phyloP scores from a whole-genome alignment of 2,329 filamentous ascomycete species.

The Ophiostoma pallidulum region DNA sequence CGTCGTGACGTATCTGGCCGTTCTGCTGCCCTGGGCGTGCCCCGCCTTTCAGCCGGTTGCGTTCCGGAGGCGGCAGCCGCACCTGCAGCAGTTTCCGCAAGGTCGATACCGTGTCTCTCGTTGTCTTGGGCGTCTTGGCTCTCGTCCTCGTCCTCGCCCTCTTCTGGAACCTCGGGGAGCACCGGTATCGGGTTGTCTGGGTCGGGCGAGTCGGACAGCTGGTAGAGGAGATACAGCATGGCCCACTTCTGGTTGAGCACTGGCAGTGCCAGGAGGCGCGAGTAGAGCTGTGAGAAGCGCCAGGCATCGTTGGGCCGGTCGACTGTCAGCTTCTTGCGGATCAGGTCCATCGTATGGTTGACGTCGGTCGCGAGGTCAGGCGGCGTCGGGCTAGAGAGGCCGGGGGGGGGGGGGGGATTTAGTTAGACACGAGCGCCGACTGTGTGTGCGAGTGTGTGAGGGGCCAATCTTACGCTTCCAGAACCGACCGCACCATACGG shows the following conservation, averaged over 20 bases:
- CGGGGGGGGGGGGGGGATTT: no score
- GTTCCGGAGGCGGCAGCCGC: no score
- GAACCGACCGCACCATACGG: constrained; percentile 39
- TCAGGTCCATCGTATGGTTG: constrained; percentile 86
- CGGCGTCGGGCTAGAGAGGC: constrained; percentile 28
- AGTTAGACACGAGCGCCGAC: background rate
- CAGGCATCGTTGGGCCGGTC: constrained; percentile 70
- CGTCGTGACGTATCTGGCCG: background rate
- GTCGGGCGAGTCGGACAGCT: constrained; percentile 61
- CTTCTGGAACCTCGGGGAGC: constrained; percentile 27
- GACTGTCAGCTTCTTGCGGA: constrained; percentile 77
- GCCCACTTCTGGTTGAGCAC: constrained; percentile 95
- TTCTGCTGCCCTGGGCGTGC: background rate
- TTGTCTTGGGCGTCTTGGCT: constrained; percentile 20
- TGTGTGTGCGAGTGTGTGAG: background rate
- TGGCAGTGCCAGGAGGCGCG: constrained; percentile 76
- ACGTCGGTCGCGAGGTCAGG: constrained; percentile 57
- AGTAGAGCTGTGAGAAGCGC: constrained; percentile 84
- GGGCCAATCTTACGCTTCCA: constrained; percentile 37
- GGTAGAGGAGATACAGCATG: constrained; percentile 83
- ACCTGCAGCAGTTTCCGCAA: no score
- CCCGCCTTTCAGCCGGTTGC: constrained; percentile 41
- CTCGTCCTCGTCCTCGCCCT: constrained; percentile 7
- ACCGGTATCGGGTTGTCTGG: constrained; percentile 42
- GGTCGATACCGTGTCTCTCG: constrained; percentile 31